phyloP scores from a whole-genome alignment of 2,329 filamentous ascomycete genomes.

The Fusarium nurragi region DNA sequence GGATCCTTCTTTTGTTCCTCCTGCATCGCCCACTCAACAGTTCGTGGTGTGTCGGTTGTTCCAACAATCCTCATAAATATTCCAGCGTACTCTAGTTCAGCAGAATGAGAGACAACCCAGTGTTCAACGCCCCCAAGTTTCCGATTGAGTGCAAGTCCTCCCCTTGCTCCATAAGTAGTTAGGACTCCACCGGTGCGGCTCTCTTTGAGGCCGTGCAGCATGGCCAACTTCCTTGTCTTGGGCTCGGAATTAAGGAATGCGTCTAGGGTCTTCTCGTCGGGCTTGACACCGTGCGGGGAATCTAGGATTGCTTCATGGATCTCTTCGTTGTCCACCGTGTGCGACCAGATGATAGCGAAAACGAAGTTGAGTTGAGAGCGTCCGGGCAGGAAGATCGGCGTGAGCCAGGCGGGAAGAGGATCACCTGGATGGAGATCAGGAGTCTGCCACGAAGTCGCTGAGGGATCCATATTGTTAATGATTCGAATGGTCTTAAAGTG shows the following conservation, averaged over 20 bases:
- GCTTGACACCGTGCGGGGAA: slow-evolving; percentile 35
- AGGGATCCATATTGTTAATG: slow-evolving; percentile 13
- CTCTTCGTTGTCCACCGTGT: slow-evolving; percentile 9
- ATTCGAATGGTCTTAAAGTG: slow-evolving; percentile 35
- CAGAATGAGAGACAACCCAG: slow-evolving; percentile 35
- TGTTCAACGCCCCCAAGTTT: slow-evolving; percentile 34
- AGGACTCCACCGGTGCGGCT: slow-evolving; percentile 5
- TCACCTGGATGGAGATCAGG: slow-evolving; percentile 34
- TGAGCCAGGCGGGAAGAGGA: slow-evolving; percentile 37
- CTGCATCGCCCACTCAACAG: slow-evolving; percentile 34
- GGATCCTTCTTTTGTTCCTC: slow-evolving; percentile 18
- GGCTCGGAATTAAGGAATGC: slow-evolving; percentile 35
- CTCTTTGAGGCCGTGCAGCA: slow-evolving; percentile 42
- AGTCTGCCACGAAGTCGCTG: slow-evolving; percentile 22
- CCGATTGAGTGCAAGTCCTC: slow-evolving; percentile 32
- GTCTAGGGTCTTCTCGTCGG: slow-evolving; percentile 28
- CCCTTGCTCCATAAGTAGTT: slow-evolving; percentile 28
- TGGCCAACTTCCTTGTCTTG: slow-evolving; percentile 36
- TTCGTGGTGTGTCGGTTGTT: slow-evolving; percentile 26
- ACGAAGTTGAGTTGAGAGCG: slow-evolving; percentile 40
- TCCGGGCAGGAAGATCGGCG: slow-evolving; percentile 31
- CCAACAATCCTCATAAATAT: slow-evolving; percentile 25
- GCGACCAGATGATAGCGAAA: slow-evolving; percentile 37
- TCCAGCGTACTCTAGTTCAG: slow-evolving; percentile 23
- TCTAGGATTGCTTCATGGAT: slow-evolving; percentile 36